These are phyloP conservation scores for Diaporthe ampelina DNA, from an alignment of 2,329 filamentous ascomycete genomes.

Conservation along the genomic window DNA sequence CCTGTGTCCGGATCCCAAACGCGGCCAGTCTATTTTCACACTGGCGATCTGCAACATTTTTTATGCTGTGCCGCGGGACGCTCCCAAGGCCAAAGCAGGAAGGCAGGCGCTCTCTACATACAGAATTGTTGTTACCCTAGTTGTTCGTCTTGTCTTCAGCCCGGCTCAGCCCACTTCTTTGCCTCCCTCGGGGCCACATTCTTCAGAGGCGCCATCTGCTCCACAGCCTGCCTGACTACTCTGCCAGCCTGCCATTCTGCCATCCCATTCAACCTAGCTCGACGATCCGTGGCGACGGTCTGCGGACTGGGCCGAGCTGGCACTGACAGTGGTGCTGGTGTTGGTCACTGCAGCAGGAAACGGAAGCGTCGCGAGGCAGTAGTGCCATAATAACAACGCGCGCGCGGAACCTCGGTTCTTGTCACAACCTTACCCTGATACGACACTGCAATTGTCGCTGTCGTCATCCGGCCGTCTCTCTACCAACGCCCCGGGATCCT, in stretches of 20 bases:
- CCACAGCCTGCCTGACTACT: not conserved
- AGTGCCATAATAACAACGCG: not conserved
- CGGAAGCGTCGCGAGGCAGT: not conserved
- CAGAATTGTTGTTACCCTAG: not conserved
- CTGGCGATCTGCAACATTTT: conserved; percentile 25
- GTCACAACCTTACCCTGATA: conserved; percentile 5
- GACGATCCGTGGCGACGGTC: conserved; percentile 8
- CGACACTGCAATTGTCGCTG: conserved; percentile 8
- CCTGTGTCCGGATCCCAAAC: conserved; percentile 22
- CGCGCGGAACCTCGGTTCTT: not conserved
- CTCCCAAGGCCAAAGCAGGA: not conserved
- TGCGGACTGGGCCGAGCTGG: conserved; percentile 20
- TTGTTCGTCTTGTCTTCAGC: not conserved
- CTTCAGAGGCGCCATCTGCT: not conserved
- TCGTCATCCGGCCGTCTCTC: conserved; percentile 2
- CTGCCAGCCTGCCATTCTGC: too few species aligned
- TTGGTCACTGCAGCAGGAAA: not conserved
- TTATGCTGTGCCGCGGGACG: conserved; percentile 22
- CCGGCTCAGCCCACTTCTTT: not conserved
- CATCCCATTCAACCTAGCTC: not conserved
- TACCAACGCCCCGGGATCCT: conserved; percentile 9
- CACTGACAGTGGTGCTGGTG: not conserved
- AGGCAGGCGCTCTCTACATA: not conserved
- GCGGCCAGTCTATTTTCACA: conserved; percentile 19
- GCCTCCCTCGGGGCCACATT: not conserved